phyloP scores from a whole-genome alignment of 768 basidiomycete genomes.

The Leccinum subgranulosum region DNA sequence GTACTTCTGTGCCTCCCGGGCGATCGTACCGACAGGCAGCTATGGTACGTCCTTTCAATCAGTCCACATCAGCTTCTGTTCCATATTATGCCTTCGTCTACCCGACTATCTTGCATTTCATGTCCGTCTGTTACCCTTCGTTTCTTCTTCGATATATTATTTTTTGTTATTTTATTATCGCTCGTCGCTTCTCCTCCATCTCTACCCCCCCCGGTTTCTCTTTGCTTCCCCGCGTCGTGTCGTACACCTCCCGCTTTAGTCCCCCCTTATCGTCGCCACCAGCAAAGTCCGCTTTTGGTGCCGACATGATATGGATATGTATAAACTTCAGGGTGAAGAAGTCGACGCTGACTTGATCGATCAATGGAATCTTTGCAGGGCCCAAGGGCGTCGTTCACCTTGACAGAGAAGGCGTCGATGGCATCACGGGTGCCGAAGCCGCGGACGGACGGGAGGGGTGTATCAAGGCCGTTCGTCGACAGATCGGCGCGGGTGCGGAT shows the following conservation, averaged over 20 bases:
- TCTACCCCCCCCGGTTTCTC: neutral
- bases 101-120: neutral
- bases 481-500: constrained; percentile 64
- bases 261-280: constrained; percentile 11
- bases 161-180: neutral
- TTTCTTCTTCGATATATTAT: neutral
- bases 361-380: constrained; percentile 35
- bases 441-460: constrained; percentile 59
- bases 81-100: neutral
- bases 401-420: constrained; percentile 51
- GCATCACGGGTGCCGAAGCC: constrained; percentile 53
- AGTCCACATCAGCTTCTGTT: neutral
- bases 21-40: constrained; percentile 58
- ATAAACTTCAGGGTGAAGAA: neutral
- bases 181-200: neutral
- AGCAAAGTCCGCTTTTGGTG: constrained; percentile 12
- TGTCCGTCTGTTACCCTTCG: neutral
- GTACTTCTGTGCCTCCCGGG: constrained; percentile 58
- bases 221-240: neutral
- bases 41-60: constrained; percentile 44
- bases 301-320: neutral
- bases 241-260: neutral
- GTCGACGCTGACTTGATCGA: neutral
- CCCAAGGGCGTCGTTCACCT: constrained; percentile 48
- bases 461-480: constrained; percentile 51